phyloP scores from a whole-genome alignment of 2,329 filamentous ascomycete species.

The Exophiala aquamarina region DNA sequence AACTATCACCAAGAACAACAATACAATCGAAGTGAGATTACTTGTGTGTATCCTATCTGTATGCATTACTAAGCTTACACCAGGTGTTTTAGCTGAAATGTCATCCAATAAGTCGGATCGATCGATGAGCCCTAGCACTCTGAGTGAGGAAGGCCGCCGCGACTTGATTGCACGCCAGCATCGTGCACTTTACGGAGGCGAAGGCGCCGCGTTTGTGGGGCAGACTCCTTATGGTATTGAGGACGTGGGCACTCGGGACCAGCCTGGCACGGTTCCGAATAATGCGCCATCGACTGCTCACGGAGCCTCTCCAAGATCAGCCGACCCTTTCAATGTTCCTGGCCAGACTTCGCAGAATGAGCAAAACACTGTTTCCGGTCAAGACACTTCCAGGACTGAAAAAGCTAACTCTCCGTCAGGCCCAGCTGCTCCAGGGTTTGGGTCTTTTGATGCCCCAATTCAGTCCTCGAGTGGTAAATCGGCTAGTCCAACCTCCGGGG shows the following conservation, averaged over 20 bases:
- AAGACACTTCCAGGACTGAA: constrained; percentile 52
- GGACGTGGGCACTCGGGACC: constrained; percentile 63
- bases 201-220: constrained; percentile 66
- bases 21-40: constrained; percentile 86
- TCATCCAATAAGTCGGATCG: constrained; percentile 78
- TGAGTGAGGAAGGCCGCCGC: constrained; percentile 94
- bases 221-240: constrained; percentile 69
- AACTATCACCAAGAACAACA: constrained; percentile 99
- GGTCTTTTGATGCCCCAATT: constrained; percentile 58
- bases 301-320: constrained; percentile 76
- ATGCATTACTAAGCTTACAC: constrained; percentile 38
- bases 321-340: constrained; percentile 66
- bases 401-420: constrained; percentile 60
- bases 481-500: constrained; percentile 76
- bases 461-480: constrained; percentile 75
- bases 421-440: constrained; percentile 51
- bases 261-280: constrained; percentile 61
- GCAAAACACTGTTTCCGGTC: constrained; percentile 10
- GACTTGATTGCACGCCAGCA: constrained; percentile 95
- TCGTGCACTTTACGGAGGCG: constrained; percentile 84
- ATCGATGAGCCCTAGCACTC: constrained; percentile 76
- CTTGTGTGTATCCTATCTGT: constrained; percentile 14
- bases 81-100: constrained; percentile 67
- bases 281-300: constrained; percentile 52
- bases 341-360: constrained; percentile 11